Conservation (phyloP, 306 rosid species). For the Oxytropis ochrocephala region DNA sequence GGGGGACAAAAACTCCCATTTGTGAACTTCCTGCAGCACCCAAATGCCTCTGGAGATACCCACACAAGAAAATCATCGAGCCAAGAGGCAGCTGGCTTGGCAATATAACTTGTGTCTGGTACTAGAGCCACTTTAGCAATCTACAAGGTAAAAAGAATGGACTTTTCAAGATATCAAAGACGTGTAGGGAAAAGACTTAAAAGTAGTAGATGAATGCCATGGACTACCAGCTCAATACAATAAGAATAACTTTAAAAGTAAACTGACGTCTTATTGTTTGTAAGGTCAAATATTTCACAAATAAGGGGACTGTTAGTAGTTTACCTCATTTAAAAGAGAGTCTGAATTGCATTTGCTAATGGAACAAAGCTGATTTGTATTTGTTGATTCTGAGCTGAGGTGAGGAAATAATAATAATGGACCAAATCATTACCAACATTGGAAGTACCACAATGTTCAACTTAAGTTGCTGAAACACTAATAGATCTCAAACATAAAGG, state of each 20-base stretch:
- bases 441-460: constrained; percentile 9
- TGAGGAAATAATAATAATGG: constrained; percentile 31
- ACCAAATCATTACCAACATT: constrained; percentile 18
- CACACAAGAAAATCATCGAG: constrained; percentile 99
- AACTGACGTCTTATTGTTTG: constrained; percentile 3
- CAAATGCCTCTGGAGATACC: constrained; percentile 99
- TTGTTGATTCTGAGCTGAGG: constrained; percentile 82
- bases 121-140: constrained; percentile 72
- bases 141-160: constrained; percentile 33
- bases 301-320: neutral
- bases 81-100: constrained; percentile 99
- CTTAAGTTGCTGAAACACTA: neutral
- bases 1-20: constrained; percentile 90
- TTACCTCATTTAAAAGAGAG: constrained; percentile 93
- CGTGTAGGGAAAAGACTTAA: neutral
- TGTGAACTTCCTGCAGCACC: constrained; percentile 95
- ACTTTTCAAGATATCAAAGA: neutral
- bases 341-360: constrained; percentile 84
- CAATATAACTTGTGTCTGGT: constrained; percentile 84
- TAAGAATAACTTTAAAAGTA: constrained; percentile 1
- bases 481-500: constrained; percentile 1
- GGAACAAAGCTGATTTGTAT: constrained; percentile 90
- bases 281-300: constrained; percentile 1
- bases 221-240: neutral
- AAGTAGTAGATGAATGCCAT: constrained; percentile 7